phyloP scores from a whole-genome alignment of 306 rosid genomes.

The Psophocarpus tetragonolobus region DNA sequence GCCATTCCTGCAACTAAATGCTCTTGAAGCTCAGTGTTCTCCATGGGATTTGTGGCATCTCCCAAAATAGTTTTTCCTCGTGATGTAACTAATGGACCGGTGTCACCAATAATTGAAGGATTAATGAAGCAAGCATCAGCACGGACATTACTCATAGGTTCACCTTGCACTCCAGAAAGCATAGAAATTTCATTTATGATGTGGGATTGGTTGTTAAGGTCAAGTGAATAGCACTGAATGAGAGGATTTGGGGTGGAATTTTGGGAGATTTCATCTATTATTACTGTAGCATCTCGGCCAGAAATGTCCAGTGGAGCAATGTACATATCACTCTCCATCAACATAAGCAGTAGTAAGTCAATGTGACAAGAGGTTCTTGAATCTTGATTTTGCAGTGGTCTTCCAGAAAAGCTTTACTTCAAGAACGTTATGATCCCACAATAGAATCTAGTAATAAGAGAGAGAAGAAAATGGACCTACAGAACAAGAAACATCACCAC shows the following conservation, averaged over 20 bases:
- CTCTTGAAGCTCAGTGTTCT: constrained; percentile 44
- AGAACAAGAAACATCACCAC: background rate
- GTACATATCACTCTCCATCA: constrained; percentile 52
- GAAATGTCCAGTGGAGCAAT: constrained; percentile 37
- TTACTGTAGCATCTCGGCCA: constrained; percentile 31
- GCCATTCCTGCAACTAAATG: constrained; percentile 41
- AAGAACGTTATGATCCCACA: background rate
- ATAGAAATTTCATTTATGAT: constrained; percentile 43
- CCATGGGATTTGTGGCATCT: constrained; percentile 42
- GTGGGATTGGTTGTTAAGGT: constrained; percentile 46
- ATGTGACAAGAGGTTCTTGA: background rate
- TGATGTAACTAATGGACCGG: constrained; percentile 37
- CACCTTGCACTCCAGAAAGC: constrained; percentile 42
- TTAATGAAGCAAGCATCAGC: constrained; percentile 30
- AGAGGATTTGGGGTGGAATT: constrained; percentile 43
- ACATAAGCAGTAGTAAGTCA: background rate
- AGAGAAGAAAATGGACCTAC: background rate
- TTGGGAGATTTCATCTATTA: constrained; percentile 44
- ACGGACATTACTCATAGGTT: constrained; percentile 27
- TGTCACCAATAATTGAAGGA: constrained; percentile 28
- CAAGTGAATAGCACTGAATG: constrained; percentile 44
- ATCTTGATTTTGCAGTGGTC: constrained; percentile 7
- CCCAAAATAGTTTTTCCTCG: constrained; percentile 36
- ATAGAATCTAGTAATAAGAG: background rate
- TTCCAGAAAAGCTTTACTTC: constrained; percentile 27